Conservation (phyloP, 768 basidiomycete species). For the Dioszegia aurantiaca region DNA sequence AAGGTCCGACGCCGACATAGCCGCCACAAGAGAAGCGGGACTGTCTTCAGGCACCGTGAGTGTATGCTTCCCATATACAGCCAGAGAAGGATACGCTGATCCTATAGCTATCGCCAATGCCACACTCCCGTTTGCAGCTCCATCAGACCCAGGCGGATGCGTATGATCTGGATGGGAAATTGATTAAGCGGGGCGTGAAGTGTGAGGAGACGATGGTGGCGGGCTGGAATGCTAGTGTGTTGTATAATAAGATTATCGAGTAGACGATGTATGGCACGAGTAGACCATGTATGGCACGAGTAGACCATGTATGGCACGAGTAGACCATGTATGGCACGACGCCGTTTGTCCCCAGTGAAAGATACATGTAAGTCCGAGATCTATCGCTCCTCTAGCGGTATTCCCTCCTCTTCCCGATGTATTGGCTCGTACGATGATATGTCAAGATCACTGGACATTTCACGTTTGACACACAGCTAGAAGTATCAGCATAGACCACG, state of each 20-base stretch:
- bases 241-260: slow-evolving; percentile 53
- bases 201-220: slow-evolving; percentile 52
- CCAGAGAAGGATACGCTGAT: slow-evolving; percentile 3
- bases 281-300: not conserved
- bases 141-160: slow-evolving; percentile 42
- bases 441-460: slow-evolving; percentile 35
- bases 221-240: slow-evolving; percentile 51
- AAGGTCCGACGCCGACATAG: slow-evolving; percentile 4
- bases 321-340: no score
- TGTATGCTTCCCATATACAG: not conserved
- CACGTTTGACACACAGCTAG: slow-evolving; percentile 38
- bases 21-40: slow-evolving; percentile 8
- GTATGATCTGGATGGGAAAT: slow-evolving; percentile 42
- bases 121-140: slow-evolving; percentile 53
- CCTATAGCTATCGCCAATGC: slow-evolving; percentile 50
- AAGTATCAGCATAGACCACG: not conserved
- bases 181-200: slow-evolving; percentile 46
- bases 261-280: slow-evolving; percentile 3
- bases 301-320: no score
- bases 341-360: no score
- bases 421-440: slow-evolving; percentile 16
- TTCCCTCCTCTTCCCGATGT: slow-evolving; percentile 6
- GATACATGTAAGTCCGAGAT: not conserved
- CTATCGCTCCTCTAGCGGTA: slow-evolving; percentile 9
- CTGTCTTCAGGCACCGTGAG: slow-evolving; percentile 47